Percentiles rank a stretch among this genome's conserved stretches.
phyloP scores from a whole-genome alignment of 1,284 basidiomycete genomes.

The Apiotrichum brassicae region DNA sequence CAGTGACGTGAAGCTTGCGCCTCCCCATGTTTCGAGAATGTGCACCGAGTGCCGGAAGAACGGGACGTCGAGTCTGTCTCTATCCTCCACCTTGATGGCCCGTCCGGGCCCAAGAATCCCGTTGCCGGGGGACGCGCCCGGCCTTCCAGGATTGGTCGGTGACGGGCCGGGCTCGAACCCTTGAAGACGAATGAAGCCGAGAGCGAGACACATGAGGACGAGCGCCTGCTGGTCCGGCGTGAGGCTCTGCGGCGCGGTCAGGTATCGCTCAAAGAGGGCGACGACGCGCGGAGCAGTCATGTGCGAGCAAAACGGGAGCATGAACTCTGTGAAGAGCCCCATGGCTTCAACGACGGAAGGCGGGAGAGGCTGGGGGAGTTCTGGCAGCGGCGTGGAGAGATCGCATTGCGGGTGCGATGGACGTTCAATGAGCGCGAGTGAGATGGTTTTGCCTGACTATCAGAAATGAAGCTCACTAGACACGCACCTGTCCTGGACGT shows the following conservation, averaged over 20 bases:
- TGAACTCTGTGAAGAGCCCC: slow-evolving; percentile 9
- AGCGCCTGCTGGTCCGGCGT: slow-evolving; percentile 14
- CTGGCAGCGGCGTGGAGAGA: slow-evolving; percentile 11
- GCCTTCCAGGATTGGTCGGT: background rate
- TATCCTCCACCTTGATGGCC: background rate
- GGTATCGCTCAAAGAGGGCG: slow-evolving; percentile 12
- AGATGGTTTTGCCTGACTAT: slow-evolving; percentile 4
- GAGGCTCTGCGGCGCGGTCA: slow-evolving; percentile 7
- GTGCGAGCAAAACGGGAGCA: slow-evolving; percentile 18
- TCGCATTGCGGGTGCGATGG: slow-evolving; percentile 10
- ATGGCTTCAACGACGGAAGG: slow-evolving; percentile 8
- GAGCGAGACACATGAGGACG: slow-evolving; percentile 9
- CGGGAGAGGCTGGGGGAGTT: slow-evolving; percentile 9
- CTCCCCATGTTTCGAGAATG: slow-evolving; percentile 12
- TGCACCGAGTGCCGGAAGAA: slow-evolving; percentile 13
- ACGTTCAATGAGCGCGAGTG: slow-evolving; percentile 7
- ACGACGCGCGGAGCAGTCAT: slow-evolving; percentile 11
- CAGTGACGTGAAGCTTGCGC: slow-evolving; percentile 14
- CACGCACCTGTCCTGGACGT: slow-evolving; percentile 1
- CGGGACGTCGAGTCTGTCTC: slow-evolving; percentile 13
- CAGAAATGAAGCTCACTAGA: background rate
- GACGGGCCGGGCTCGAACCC: background rate
- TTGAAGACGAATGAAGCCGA: slow-evolving; percentile 13
- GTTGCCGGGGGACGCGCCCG: background rate
- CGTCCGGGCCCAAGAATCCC: background rate